Conservation (phyloP, 2,329 filamentous ascomycete species). For the Ambrosiella beaveri region DNA sequence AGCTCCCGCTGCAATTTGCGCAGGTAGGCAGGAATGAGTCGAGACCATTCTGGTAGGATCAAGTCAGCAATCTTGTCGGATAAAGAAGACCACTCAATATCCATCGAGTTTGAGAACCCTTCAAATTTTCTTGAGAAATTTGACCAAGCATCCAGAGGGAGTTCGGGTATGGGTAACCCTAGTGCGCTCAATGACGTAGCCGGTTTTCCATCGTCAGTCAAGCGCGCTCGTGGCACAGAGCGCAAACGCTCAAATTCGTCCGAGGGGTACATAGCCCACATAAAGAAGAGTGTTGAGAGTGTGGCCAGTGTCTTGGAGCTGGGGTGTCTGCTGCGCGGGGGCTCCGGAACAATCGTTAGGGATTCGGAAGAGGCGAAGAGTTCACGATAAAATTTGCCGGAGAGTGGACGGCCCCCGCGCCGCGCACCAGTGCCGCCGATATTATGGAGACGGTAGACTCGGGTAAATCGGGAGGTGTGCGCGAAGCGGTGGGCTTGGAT, state of each 20-base stretch:
- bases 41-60: conserved; percentile 72
- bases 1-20: conserved; percentile 75
- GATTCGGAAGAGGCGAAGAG: conserved; percentile 9
- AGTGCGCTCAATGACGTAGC: background rate
- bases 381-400: conserved; percentile 10
- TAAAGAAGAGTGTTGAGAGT: conserved; percentile 19
- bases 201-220: background rate
- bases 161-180: conserved; percentile 9
- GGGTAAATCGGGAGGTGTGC: background rate
- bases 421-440: background rate
- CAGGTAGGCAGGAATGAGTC: conserved; percentile 55
- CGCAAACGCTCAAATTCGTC: conserved; percentile 22
- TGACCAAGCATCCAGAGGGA: conserved; percentile 26
- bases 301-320: conserved; percentile 1
- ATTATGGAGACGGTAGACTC: background rate
- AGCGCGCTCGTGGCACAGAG: background rate
- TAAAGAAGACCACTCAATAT: conserved; percentile 36
- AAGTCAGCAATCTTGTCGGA: conserved; percentile 47
- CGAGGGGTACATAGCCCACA: conserved; percentile 28
- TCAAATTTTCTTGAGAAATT: conserved; percentile 31
- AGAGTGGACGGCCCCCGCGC: background rate
- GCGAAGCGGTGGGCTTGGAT: background rate
- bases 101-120: conserved; percentile 35
- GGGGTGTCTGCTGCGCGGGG: background rate
- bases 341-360: background rate